phyloP scores from a whole-genome alignment of 2,329 filamentous ascomycete genomes.

The Myriosclerotinia scirpicola region DNA sequence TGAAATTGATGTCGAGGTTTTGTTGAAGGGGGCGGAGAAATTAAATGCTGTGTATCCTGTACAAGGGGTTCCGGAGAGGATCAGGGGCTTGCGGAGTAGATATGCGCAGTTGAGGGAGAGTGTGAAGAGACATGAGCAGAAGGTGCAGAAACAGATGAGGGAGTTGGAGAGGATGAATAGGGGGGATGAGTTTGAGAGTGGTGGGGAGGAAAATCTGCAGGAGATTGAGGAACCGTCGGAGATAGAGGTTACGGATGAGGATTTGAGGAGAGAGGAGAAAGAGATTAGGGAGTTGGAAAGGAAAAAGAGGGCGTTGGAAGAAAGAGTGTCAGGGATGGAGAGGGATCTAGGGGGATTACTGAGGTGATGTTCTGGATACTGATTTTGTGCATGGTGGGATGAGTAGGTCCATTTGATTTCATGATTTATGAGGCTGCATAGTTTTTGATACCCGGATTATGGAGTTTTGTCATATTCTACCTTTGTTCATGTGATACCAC shows the following conservation, averaged over 20 bases:
- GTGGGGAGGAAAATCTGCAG: conserved; percentile 53
- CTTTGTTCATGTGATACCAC: background rate
- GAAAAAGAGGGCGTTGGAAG: conserved; percentile 62
- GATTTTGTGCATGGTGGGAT: background rate
- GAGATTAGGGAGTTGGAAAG: conserved; percentile 62
- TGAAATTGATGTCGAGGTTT: conserved; percentile 81
- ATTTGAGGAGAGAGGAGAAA: conserved; percentile 67
- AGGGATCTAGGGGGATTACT: conserved; percentile 62
- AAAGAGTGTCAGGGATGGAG: conserved; percentile 66
- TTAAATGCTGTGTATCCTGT: conserved; percentile 85
- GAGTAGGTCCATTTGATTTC: conserved; percentile 4
- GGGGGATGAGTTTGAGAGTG: conserved; percentile 56
- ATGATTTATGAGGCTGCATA: conserved; percentile 14
- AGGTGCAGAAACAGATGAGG: conserved; percentile 73
- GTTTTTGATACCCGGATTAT: conserved; percentile 20
- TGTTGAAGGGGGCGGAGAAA: conserved; percentile 86
- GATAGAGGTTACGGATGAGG: conserved; percentile 62
- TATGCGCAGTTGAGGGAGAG: conserved; percentile 72
- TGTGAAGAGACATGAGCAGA: conserved; percentile 75
- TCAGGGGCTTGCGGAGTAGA: conserved; percentile 68
- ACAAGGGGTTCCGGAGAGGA: conserved; percentile 74
- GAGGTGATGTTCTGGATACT: conserved; percentile 30
- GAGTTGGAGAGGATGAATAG: conserved; percentile 73
- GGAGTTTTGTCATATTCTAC: conserved; percentile 8
- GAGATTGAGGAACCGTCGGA: conserved; percentile 45